These are phyloP conservation scores for Effrenium voratum DNA, from an alignment of 73 alveolate species.

Conservation along the genomic window DNA sequence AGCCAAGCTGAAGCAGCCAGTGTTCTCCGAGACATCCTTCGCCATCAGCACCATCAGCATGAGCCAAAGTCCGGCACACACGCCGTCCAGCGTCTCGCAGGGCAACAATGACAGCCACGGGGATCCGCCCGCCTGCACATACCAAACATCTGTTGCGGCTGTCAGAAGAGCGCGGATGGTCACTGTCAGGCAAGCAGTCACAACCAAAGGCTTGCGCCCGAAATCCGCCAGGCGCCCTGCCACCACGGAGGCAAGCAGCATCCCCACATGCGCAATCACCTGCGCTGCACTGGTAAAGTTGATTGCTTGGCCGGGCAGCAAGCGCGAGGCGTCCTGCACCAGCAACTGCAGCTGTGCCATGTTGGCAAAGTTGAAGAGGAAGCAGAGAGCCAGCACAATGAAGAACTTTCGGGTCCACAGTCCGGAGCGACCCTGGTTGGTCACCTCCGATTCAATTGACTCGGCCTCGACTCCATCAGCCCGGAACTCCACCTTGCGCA, in stretches of 20 bases:
- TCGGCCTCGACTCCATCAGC: slow-evolving; percentile 53
- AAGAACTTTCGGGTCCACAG: slow-evolving; percentile 41
- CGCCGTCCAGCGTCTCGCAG: slow-evolving; percentile 70
- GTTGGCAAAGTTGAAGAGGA: slow-evolving; percentile 55
- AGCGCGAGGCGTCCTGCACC: slow-evolving; percentile 41
- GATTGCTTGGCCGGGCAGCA: slow-evolving; percentile 75
- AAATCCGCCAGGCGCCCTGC: slow-evolving; percentile 62
- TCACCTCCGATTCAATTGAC: neutral
- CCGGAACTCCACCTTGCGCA: slow-evolving; percentile 61
- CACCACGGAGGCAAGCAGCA: slow-evolving; percentile 61
- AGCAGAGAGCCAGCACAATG: slow-evolving; percentile 25
- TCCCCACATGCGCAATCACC: slow-evolving; percentile 80
- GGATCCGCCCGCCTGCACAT: slow-evolving; percentile 57
- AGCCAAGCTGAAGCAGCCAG: slow-evolving; percentile 90
- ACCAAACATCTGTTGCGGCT: slow-evolving; percentile 82
- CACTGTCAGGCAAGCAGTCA: slow-evolving; percentile 81
- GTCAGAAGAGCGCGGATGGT: slow-evolving; percentile 82
- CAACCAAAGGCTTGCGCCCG: slow-evolving; percentile 77
- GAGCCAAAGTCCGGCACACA: slow-evolving; percentile 63
- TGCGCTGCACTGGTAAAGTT: slow-evolving; percentile 77
- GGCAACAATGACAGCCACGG: slow-evolving; percentile 74
- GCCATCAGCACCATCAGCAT: slow-evolving; percentile 74
- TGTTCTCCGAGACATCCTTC: slow-evolving; percentile 68
- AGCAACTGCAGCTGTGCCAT: slow-evolving; percentile 87
- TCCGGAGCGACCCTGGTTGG: slow-evolving; percentile 4